Conservation (phyloP, 352 stramenopile species). For the Blastocystis sp. region DNA sequence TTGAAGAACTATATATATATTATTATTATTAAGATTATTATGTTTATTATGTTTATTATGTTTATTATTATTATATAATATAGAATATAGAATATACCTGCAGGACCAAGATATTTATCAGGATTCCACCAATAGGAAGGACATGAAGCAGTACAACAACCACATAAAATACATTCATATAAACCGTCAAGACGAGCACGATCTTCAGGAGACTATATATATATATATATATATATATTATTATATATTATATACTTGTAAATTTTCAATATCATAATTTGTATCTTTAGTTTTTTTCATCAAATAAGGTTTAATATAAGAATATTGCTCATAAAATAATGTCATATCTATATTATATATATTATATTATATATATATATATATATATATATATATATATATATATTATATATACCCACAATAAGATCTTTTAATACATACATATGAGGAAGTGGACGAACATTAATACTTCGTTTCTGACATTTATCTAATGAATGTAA, state of each 20-base stretch:
- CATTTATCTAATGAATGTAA: not conserved
- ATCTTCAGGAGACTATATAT: slow-evolving; percentile 73
- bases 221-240: slow-evolving; percentile 38
- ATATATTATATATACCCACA: slow-evolving; percentile 68
- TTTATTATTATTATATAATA: no score
- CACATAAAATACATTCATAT: slow-evolving; percentile 99
- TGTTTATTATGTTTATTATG: no score
- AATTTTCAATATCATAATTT: no score
- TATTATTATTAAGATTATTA: no score
- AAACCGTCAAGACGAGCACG: slow-evolving; percentile 96
- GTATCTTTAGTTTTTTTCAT: slow-evolving; percentile 65
- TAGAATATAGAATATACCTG: slow-evolving; percentile 44
- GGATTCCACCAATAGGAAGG: slow-evolving; percentile 97
- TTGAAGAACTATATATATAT: slow-evolving; percentile 55
- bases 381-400: slow-evolving; percentile 92
- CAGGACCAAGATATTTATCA: slow-evolving; percentile 73
- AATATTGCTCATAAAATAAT: slow-evolving; percentile 93
- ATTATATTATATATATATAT: slow-evolving; percentile 68
- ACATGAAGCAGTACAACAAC: slow-evolving; percentile 92
- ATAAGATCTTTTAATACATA: slow-evolving; percentile 96
- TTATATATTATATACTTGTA: slow-evolving; percentile 44
- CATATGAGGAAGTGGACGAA: slow-evolving; percentile 94
- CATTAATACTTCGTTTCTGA: slow-evolving; percentile 47
- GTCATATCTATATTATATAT: slow-evolving; percentile 4
- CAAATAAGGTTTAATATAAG: slow-evolving; percentile 92